A percentile compares a stretch with the other conserved stretches of the same genome.
Conservation (phyloP, 768 basidiomycete species). For the Lactarius akahatsu region DNA sequence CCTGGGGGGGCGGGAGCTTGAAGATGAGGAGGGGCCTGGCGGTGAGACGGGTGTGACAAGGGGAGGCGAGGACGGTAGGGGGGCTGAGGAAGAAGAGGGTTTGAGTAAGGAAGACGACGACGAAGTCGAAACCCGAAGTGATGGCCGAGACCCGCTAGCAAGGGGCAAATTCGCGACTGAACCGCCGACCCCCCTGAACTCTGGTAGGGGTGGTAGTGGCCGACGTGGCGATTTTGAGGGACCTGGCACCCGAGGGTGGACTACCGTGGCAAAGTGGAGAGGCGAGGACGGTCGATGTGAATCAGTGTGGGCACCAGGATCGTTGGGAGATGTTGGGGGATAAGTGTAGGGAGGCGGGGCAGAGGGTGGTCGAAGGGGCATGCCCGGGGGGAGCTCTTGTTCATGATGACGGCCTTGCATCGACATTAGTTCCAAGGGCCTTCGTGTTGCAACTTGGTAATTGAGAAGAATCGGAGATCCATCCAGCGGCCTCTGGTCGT, state of each 20-base stretch:
- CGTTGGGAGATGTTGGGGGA: background rate
- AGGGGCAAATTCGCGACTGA: background rate
- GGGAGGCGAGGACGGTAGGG: background rate
- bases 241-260: background rate
- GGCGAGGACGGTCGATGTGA: background rate
- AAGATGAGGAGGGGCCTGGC: background rate
- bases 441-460: background rate
- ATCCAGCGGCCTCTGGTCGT: background rate
- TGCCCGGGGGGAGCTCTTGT: background rate
- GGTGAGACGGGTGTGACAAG: background rate
- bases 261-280: too few species aligned
- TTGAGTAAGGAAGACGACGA: background rate
- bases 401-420: background rate
- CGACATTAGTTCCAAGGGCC: background rate
- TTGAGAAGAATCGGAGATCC: background rate
- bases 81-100: background rate
- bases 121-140: background rate
- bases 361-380: background rate
- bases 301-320: background rate
- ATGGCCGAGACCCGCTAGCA: background rate
- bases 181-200: background rate
- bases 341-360: constrained; percentile 1
- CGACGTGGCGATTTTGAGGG: background rate
- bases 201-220: background rate
- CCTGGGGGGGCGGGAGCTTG: background rate